Conservation (phyloP, 192 early-diverging fungal species). For the Entomortierella chlamydospora region DNA sequence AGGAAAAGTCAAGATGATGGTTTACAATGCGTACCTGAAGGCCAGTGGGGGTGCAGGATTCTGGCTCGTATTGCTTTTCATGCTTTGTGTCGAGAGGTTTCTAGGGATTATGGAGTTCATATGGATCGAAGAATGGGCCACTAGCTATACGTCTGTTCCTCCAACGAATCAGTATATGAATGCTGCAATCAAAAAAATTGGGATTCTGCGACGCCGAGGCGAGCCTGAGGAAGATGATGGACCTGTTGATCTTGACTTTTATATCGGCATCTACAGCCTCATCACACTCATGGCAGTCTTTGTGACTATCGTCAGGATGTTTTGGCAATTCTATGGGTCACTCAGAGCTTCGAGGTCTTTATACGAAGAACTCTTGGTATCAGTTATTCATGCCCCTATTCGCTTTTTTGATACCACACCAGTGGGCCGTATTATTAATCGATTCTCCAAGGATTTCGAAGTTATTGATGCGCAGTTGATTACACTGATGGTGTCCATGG, state of each 20-base stretch:
- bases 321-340: conserved; percentile 59
- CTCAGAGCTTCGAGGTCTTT: conserved; percentile 69
- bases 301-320: conserved; percentile 56
- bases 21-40: conserved; percentile 84
- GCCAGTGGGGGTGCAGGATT: conserved; percentile 69
- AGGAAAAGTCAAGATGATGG: conserved; percentile 80
- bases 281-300: conserved; percentile 56
- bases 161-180: not conserved
- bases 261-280: conserved; percentile 69
- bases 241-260: conserved; percentile 56
- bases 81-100: conserved; percentile 57
- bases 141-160: not conserved
- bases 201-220: not conserved
- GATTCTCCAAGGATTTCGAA: conserved; percentile 91
- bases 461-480: conserved; percentile 75
- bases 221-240: conserved; percentile 6
- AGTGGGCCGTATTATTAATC: conserved; percentile 87
- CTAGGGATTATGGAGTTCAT: conserved; percentile 68
- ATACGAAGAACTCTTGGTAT: conserved; percentile 66
- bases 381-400: conserved; percentile 77
- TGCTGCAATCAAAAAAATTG: not conserved
- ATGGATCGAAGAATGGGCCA: conserved; percentile 74
- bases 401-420: conserved; percentile 93
- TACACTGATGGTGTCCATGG: conserved; percentile 61
- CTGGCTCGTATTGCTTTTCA: conserved; percentile 67